Evolutionary conservation across 257 asterid genomes (phyloP).

Genomic region (Fraxinus quadrangulata): DNA sequence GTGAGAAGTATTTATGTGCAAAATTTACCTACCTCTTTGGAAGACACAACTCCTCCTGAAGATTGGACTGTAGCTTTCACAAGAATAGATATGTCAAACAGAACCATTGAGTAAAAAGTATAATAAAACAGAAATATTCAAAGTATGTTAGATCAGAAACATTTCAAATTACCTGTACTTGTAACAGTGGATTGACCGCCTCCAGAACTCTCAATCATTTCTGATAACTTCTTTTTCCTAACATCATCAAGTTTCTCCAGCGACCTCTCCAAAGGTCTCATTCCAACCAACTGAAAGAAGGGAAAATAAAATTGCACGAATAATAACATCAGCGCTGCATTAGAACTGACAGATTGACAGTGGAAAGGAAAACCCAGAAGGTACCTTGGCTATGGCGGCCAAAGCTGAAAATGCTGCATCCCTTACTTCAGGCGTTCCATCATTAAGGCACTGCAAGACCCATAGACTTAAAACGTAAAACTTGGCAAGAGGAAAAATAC

Average conservation of each 20-base stretch:
- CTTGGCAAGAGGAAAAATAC: constrained; percentile 12
- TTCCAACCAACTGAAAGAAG: constrained; percentile 77
- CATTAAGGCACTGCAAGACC: constrained; percentile 76
- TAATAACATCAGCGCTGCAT: constrained; percentile 4
- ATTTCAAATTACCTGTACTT: constrained; percentile 55
- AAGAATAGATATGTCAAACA: constrained; percentile 26
- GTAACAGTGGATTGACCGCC: constrained; percentile 54
- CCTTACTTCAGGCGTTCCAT: constrained; percentile 99
- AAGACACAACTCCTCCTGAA: constrained; percentile 50
- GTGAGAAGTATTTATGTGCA: constrained; percentile 15
- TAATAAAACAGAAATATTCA: constrained; percentile 5
- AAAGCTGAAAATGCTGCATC: constrained; percentile 98
- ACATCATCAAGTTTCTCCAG: constrained; percentile 92
- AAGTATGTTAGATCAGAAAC: neutral
- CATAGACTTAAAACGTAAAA: constrained; percentile 19
- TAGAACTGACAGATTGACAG: constrained; percentile 14
- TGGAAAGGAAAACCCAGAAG: constrained; percentile 20
- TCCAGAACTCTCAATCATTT: constrained; percentile 83
- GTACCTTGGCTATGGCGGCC: constrained; percentile 95
- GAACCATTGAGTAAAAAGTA: neutral
- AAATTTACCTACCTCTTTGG: constrained; percentile 54
- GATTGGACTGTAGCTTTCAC: constrained; percentile 57
- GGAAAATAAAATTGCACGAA: constrained; percentile 13
- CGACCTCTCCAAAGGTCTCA: constrained; percentile 95
- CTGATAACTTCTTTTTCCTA: constrained; percentile 87